phyloP scores from a whole-genome alignment of 179 eudicot species.

The Vitellaria paradoxa region DNA sequence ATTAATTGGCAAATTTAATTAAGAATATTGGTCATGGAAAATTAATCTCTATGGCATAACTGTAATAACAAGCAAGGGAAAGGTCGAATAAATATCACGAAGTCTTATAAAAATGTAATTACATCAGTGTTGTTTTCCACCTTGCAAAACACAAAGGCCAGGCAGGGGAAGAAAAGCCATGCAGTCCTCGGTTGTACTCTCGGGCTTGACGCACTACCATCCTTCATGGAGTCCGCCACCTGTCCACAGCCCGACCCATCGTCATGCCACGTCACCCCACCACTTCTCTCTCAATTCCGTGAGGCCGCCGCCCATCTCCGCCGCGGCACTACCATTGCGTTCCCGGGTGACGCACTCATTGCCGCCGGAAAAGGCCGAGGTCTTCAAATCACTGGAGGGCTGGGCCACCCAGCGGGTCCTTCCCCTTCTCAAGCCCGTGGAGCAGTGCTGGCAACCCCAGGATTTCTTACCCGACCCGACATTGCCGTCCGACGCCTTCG shows the following conservation, averaged over 20 bases:
- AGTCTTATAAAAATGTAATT: not conserved
- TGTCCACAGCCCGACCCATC: too few relatives aligned
- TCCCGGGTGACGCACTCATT: constrained; percentile 27
- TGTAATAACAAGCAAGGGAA: not conserved
- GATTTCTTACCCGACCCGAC: constrained; percentile 43
- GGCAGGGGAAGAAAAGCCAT: not conserved
- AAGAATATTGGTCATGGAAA: not conserved
- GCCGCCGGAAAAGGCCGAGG: constrained; percentile 31
- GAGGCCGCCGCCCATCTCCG: constrained; percentile 20
- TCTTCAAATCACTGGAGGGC: constrained; percentile 29
- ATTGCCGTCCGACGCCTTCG: constrained; percentile 24
- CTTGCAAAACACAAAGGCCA: not conserved
- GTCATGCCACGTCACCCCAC: not conserved
- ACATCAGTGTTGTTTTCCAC: not conserved
- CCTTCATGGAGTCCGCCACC: too few relatives aligned
- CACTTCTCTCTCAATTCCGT: not conserved
- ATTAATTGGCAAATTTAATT: too few relatives aligned
- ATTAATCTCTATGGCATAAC: not conserved
- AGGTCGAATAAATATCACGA: not conserved
- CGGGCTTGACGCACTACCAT: not conserved
- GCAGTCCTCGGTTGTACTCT: constrained; percentile 9
- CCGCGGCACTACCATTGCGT: constrained; percentile 18
- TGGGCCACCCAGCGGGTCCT: constrained; percentile 28
- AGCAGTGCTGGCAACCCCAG: constrained; percentile 43
- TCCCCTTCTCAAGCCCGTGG: constrained; percentile 43